Conservation (phyloP, 2,329 filamentous ascomycete species). For the Stagonosporopsis tanaceti region DNA sequence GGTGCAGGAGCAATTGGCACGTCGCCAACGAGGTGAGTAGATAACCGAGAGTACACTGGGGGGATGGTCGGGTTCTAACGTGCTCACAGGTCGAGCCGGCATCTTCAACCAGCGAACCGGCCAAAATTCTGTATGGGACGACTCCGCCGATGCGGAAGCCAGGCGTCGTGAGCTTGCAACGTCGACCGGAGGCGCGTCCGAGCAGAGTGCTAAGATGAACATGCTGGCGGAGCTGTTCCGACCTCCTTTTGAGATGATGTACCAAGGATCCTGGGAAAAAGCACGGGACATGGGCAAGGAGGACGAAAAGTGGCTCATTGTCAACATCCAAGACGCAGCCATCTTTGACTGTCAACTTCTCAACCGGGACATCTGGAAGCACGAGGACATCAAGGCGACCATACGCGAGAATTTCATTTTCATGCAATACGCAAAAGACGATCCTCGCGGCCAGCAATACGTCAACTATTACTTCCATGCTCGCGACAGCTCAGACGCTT, state of each 20-base stretch:
- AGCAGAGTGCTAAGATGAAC: constrained; percentile 72
- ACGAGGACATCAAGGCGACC: constrained; percentile 77
- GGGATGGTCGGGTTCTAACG: constrained; percentile 35
- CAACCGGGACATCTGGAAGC: constrained; percentile 97
- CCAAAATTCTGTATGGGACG: constrained; percentile 66
- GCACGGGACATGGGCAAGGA: constrained; percentile 87
- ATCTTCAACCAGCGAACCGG: constrained; percentile 73
- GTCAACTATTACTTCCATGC: constrained; percentile 87
- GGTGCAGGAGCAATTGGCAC: constrained; percentile 70
- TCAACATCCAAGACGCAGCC: constrained; percentile 92
- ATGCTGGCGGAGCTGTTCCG: constrained; percentile 91
- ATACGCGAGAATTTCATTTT: constrained; percentile 94
- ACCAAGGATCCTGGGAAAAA: constrained; percentile 78
- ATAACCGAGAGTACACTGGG: constrained; percentile 9
- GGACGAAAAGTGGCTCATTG: constrained; percentile 89
- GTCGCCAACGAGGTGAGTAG: constrained; percentile 49
- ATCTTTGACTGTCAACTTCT: constrained; percentile 94
- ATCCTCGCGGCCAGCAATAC: constrained; percentile 79
- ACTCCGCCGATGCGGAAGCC: constrained; percentile 56
- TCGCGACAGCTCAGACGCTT: constrained; percentile 85
- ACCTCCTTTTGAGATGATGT: constrained; percentile 91
- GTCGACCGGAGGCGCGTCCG: constrained; percentile 71
- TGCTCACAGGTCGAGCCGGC: constrained; percentile 55
- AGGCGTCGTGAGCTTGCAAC: constrained; percentile 64
- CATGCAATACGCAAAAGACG: constrained; percentile 89